Conservation (phyloP, 1,284 basidiomycete species). For the Psilocybe mexicana region DNA sequence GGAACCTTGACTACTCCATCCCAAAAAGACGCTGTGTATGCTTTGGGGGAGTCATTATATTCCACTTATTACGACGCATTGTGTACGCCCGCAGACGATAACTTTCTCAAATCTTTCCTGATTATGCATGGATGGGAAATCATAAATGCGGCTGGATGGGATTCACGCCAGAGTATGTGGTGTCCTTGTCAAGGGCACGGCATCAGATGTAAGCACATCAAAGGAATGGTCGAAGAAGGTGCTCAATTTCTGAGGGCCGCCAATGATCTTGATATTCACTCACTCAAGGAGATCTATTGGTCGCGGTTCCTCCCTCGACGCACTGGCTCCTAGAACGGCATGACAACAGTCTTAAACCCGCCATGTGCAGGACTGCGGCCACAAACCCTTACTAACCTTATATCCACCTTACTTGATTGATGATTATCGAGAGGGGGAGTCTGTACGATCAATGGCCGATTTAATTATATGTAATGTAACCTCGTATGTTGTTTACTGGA, state of each 20-base stretch:
- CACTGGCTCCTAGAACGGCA: background rate
- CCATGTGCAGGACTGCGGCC: background rate
- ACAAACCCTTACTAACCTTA: background rate
- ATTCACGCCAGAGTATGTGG: constrained; percentile 7
- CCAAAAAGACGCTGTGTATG: background rate
- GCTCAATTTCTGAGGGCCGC: constrained; percentile 11
- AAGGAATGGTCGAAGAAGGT: constrained; percentile 3
- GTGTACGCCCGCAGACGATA: background rate
- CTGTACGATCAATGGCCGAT: too few relatives aligned
- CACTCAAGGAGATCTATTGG: background rate
- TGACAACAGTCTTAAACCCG: background rate
- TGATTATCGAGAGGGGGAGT: too few relatives aligned
- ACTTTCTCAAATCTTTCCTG: constrained; percentile 6
- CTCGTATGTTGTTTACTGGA: too few relatives aligned
- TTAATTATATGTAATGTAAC: too few relatives aligned
- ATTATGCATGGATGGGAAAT: constrained; percentile 18
- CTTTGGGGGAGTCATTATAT: constrained; percentile 6
- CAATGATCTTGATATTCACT: background rate
- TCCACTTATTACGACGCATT: constrained; percentile 3
- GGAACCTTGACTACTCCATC: constrained; percentile 2
- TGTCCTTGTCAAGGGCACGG: constrained; percentile 9
- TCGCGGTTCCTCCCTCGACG: background rate
- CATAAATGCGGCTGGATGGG: constrained; percentile 10
- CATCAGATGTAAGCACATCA: constrained; percentile 11
- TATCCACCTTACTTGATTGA: too few relatives aligned